Base-by-base conservation (phyloP, 148 eudicot genomes). In the Tetragonia tetragonoides region DNA sequence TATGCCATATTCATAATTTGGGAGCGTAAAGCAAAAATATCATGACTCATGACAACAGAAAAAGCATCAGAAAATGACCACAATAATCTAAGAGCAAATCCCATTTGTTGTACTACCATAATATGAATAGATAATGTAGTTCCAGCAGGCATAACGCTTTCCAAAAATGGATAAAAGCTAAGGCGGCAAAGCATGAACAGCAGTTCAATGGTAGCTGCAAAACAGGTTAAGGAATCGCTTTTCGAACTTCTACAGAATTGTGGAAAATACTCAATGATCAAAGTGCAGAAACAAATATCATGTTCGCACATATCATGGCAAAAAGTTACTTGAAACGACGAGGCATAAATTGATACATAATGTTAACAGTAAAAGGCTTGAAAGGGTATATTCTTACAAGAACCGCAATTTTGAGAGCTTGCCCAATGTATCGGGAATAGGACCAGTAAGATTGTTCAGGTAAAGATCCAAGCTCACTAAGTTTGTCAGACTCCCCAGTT, bases 401-500 rank as follows among this genome's bases (percentile, higher is more conserved):
- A 86, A 89, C 28, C 93, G 92, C 54, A 93, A 81, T 78, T 56
- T 87, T 78, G 80, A 79, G 76, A 93, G 95, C 82, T 81, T 89
- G 82, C 92, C 88, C 88, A 93, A 78, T 3, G 95, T 87, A 72
- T 78, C 91, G 3, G 95, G 95, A 63, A 93, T 89, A 44, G 85
- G 85, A 68, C 97, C 95, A 72, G 41, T 77, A 69, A 93, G 86
- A 17, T 60, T 80, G 84, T 93, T 93, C 75, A 85, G 64, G 86
- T 88, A 91, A 78, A 93, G 97, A 91, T 93, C 95, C 97, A 93
- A 87, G 84, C 92, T 91, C 86, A 89, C 89, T 86, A 93, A 86
- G 46, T 82, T 87, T n/a, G 91, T 88, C 77, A 93, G 82, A 70
- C 92, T 89, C 69, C 98, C 98, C 34, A 94, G 90, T 84, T 89